A percentile compares a stretch with the other conserved stretches of the same genome.
phyloP scores from a whole-genome alignment of 352 stramenopile genomes.

The Pythium folliculosum region DNA sequence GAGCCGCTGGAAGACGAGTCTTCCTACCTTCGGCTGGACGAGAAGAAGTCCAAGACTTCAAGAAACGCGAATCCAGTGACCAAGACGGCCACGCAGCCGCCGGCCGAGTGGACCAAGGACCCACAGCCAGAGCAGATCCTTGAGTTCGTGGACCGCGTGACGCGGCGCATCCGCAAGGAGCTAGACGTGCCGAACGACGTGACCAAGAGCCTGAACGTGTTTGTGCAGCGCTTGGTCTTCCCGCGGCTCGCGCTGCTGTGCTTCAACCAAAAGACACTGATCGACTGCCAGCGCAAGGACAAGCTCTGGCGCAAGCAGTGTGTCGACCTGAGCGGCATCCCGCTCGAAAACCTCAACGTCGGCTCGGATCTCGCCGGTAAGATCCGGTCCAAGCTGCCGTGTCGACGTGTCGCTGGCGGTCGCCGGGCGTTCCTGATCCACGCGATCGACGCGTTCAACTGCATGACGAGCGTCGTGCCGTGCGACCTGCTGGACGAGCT shows the following conservation, averaged over 20 bases:
- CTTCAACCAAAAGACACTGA: slow-evolving; percentile 65
- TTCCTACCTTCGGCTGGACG: slow-evolving; percentile 15
- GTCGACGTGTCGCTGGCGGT: slow-evolving; percentile 38
- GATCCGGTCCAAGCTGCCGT: slow-evolving; percentile 56
- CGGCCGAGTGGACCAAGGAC: slow-evolving; percentile 60
- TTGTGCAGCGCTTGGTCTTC: slow-evolving; percentile 80
- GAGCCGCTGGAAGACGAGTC: slow-evolving; percentile 56
- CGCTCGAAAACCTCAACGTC: slow-evolving; percentile 69
- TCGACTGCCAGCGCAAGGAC: slow-evolving; percentile 82
- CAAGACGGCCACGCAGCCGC: slow-evolving; percentile 21
- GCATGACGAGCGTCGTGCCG: slow-evolving; percentile 78
- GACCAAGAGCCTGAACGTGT: slow-evolving; percentile 75
- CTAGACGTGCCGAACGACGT: slow-evolving; percentile 74
- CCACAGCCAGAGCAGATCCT: slow-evolving; percentile 74
- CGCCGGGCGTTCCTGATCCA: slow-evolving; percentile 56
- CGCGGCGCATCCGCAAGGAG: slow-evolving; percentile 64
- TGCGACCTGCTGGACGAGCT: slow-evolving; percentile 84
- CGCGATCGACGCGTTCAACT: slow-evolving; percentile 78
- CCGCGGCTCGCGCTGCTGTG: slow-evolving; percentile 71
- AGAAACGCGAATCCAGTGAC: neutral
- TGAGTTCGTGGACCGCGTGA: slow-evolving; percentile 74
- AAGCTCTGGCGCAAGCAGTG: slow-evolving; percentile 83
- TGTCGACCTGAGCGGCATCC: slow-evolving; percentile 54
- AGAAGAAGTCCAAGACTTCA: slow-evolving; percentile 9
- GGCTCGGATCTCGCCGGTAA: slow-evolving; percentile 55